Percentiles rank a stretch among this genome's conserved stretches.
These are phyloP conservation scores for Stagonosporopsis tanaceti DNA, from an alignment of 2,329 filamentous ascomycete genomes.

Conservation along the genomic window DNA sequence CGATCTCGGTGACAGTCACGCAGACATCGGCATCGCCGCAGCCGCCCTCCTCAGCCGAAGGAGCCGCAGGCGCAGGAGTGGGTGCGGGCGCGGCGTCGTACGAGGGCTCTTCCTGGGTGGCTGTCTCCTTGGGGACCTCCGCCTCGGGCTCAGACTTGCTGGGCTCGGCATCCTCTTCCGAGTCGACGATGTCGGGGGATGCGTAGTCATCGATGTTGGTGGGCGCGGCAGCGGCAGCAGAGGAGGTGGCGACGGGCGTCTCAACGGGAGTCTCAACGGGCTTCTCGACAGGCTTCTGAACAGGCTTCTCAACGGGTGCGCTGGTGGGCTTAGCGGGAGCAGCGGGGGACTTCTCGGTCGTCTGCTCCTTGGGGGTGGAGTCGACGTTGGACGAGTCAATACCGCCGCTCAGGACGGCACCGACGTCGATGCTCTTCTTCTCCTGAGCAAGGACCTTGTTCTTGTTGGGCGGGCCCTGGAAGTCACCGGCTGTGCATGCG, in stretches of 20 bases:
- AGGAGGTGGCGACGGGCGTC: not conserved
- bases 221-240: constrained; percentile 10
- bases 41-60: constrained; percentile 4
- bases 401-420: constrained; percentile 31
- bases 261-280: not conserved
- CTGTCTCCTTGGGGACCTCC: constrained; percentile 5
- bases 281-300: not conserved
- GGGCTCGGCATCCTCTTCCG: constrained; percentile 8
- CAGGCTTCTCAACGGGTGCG: constrained; percentile 3
- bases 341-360: not conserved
- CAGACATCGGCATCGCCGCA: constrained; percentile 34
- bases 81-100: constrained; percentile 31
- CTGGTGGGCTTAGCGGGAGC: constrained; percentile 6
- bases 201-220: constrained; percentile 20
- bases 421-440: constrained; percentile 42
- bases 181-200: constrained; percentile 11
- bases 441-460: constrained; percentile 50
- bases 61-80: constrained; percentile 17
- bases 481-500: constrained; percentile 53
- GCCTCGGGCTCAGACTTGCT: constrained; percentile 4
- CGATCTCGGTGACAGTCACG: constrained; percentile 33
- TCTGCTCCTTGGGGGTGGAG: constrained; percentile 23
- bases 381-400: constrained; percentile 13
- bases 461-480: constrained; percentile 55
- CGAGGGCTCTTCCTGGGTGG: constrained; percentile 28